Percentiles rank a stretch among this genome's conserved stretches.
Conservation (phyloP, 78 protist genomes). For the Emiliania huxleyi region DNA sequence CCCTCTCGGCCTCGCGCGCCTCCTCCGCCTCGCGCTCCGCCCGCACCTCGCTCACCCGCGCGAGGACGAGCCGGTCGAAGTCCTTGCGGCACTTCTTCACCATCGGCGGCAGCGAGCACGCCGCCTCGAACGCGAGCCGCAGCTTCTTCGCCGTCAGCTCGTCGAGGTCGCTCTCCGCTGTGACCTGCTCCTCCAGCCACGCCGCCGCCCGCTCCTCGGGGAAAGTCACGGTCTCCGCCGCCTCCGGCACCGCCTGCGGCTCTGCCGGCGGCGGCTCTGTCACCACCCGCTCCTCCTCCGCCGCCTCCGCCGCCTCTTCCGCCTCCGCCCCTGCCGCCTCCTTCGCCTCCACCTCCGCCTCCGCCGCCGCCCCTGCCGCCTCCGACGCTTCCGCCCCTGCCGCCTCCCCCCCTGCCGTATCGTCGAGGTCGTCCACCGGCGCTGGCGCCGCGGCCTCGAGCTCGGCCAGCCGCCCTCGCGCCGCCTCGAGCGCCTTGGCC, state of each 20-base stretch:
- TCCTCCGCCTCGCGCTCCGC: too few species aligned
- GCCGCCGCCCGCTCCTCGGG: too few species aligned
- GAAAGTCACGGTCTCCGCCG: too few species aligned
- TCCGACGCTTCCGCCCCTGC: neutral
- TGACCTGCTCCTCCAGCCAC: neutral
- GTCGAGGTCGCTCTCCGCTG: neutral
- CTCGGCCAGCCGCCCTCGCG: neutral
- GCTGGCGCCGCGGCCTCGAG: neutral
- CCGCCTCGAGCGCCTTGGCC: neutral
- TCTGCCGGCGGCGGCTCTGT: too few species aligned
- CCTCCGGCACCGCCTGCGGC: too few species aligned
- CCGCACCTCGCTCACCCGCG: too few species aligned
- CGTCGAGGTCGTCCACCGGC: neutral
- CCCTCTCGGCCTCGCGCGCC: too few species aligned
- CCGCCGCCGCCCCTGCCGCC: neutral
- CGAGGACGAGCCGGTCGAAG: too few species aligned
- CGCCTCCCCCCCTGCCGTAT: neutral
- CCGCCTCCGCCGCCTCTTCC: neutral
- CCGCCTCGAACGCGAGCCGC: neutral
- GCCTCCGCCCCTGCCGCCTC: neutral
- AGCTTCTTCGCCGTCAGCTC: neutral
- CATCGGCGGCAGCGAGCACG: too few species aligned
- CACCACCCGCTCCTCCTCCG: neutral
- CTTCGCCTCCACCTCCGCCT: neutral
- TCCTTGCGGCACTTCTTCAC: too few species aligned